phyloP scores from a whole-genome alignment of 2,329 filamentous ascomycete species.

The Diaporthe citri region DNA sequence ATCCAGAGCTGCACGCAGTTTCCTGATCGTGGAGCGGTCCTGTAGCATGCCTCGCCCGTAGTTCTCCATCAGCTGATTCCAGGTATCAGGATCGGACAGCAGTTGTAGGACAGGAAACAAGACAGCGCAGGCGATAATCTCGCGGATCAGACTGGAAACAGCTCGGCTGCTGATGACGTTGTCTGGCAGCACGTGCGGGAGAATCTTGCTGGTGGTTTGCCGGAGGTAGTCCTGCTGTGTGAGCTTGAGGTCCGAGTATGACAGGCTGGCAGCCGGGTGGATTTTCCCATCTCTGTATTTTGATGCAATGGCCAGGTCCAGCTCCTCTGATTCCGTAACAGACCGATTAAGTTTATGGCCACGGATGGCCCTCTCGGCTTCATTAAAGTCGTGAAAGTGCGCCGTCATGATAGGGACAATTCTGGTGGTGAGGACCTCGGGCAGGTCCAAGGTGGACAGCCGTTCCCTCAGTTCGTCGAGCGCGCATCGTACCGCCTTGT shows the following conservation, averaged over 20 bases:
- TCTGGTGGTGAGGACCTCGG: slow-evolving; percentile 83
- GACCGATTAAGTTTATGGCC: slow-evolving; percentile 89
- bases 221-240: slow-evolving; percentile 92
- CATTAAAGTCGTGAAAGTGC: slow-evolving; percentile 91
- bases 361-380: slow-evolving; percentile 87
- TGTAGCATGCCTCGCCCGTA: slow-evolving; percentile 89
- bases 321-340: slow-evolving; percentile 95
- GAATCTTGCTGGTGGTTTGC: slow-evolving; percentile 76
- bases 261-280: slow-evolving; percentile 86
- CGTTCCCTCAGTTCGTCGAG: slow-evolving; percentile 79
- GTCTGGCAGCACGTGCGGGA: slow-evolving; percentile 81
- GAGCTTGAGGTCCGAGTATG: slow-evolving; percentile 85
- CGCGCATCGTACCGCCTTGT: slow-evolving; percentile 81
- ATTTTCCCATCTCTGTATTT: slow-evolving; percentile 92
- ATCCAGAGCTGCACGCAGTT: slow-evolving; percentile 90
- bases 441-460: slow-evolving; percentile 81
- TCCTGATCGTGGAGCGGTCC: slow-evolving; percentile 94
- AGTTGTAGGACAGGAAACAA: slow-evolving; percentile 84
- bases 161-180: slow-evolving; percentile 82
- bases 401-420: slow-evolving; percentile 89
- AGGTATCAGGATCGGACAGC: slow-evolving; percentile 92
- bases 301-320: slow-evolving; percentile 94
- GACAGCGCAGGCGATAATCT: slow-evolving; percentile 94
- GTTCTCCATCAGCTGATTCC: slow-evolving; percentile 96
- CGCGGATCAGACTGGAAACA: slow-evolving; percentile 84